phyloP scores from a whole-genome alignment of 495 filamentous ascomycete species.

The Tuber borchii region DNA sequence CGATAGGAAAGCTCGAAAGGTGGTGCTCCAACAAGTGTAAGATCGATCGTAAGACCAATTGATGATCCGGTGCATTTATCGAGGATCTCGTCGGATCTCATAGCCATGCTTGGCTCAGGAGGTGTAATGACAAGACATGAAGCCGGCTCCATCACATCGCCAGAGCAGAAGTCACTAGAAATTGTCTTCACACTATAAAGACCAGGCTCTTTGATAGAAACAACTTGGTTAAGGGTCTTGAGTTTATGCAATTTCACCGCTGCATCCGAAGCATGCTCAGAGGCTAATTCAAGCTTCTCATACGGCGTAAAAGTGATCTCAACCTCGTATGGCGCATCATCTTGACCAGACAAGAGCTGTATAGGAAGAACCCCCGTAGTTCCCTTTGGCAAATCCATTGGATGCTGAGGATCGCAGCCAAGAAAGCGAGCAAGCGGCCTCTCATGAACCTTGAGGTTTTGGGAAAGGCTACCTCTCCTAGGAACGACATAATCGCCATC shows the following conservation, averaged over 20 bases:
- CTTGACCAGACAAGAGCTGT: constrained; percentile 57
- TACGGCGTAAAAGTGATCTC: constrained; percentile 65
- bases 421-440: constrained; percentile 64
- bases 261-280: constrained; percentile 55
- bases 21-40: constrained; percentile 83
- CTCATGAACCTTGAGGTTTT: constrained; percentile 77
- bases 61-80: constrained; percentile 93
- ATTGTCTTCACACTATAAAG: constrained; percentile 77
- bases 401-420: constrained; percentile 68
- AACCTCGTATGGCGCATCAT: constrained; percentile 53
- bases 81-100: constrained; percentile 70
- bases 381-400: constrained; percentile 75
- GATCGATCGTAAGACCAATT: constrained; percentile 76
- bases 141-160: constrained; percentile 84
- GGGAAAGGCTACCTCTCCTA: constrained; percentile 59
- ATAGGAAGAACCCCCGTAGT: constrained; percentile 62
- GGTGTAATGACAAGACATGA: constrained; percentile 86
- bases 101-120: constrained; percentile 68
- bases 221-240: constrained; percentile 49
- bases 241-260: constrained; percentile 51
- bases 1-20: constrained; percentile 74
- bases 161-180: constrained; percentile 69
- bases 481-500: constrained; percentile 56
- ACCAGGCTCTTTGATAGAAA: constrained; percentile 65
- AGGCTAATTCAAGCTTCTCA: constrained; percentile 56